Base-by-base conservation (phyloP, 805 yeast genomes). In the Lipomyces oligophaga region DNA sequence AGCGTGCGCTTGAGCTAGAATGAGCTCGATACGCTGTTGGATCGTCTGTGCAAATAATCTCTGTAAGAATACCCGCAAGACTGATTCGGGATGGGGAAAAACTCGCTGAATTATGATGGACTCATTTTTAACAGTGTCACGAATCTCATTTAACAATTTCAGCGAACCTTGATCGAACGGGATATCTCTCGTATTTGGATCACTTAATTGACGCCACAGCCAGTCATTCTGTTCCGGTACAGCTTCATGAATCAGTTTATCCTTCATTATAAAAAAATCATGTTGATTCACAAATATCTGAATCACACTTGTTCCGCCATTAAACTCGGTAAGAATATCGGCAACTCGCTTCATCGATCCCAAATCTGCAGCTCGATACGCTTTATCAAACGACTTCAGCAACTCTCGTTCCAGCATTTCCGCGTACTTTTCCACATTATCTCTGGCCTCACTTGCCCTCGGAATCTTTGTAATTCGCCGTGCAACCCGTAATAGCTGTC, bases 281-380 rank as follows among this genome's bases (percentile, higher is more conserved):
- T 85, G 86, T 61, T 85, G 87, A 61, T 79, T 80, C 34, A 89
- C 84, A 66, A 85, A 90, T 39, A 82, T 79, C 61, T 82, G 86
- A 6, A 86, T 83, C 6, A 89, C 90, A 48, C 83, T 80, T 8
- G 77, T 73, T 10, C 96, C 96, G 16, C 87, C 90, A 61, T 90
- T 89, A 69, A 81, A 90, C 51, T 80, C 85, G 43, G 80, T 76
- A 40, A 89, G 70, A 15, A 88, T 77, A 41, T 78, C 78, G 0
- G 96, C 86, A 21, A 66, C 43, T 13, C 49, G 45, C 58, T 77
- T 80, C 83, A 93, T 80, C 43, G 77, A 77, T n/a, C 71, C 70
- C 57, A 79, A 76, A 57, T 86, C 82, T 50, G 79, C 80, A 21
- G 76, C 77, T 47, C 79, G 77, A 57, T 84, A 85, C n/a, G 87